phyloP scores from a whole-genome alignment of 176 grass and related monocot species.

The Oryza glaberrima region DNA sequence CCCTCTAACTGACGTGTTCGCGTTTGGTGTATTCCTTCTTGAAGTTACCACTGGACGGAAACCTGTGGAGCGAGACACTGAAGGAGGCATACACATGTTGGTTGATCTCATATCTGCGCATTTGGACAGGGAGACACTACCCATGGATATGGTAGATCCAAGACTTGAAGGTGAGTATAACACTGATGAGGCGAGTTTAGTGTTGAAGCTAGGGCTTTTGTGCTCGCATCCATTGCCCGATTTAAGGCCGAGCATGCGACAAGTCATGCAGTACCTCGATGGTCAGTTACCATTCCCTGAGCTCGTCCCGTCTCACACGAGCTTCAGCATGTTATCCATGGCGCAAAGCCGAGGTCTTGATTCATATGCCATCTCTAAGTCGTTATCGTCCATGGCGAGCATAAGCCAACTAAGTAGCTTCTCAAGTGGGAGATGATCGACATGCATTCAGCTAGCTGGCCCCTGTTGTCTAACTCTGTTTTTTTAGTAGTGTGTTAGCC shows the following conservation, averaged over 20 bases:
- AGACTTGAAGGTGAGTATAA: background rate
- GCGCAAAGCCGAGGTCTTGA: background rate
- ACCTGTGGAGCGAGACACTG: background rate
- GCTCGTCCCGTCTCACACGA: background rate
- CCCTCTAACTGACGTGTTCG: constrained; percentile 24
- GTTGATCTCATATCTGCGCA: constrained; percentile 17
- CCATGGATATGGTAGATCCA: background rate
- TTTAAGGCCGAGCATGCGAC: constrained; percentile 24
- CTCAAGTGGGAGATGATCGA: constrained; percentile 13
- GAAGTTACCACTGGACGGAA: constrained; percentile 13
- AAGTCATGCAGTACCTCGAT: constrained; percentile 34
- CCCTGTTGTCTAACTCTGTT: no score
- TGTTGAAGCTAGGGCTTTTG: constrained; percentile 15
- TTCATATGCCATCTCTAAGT: background rate
- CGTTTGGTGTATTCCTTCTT: constrained; percentile 18
- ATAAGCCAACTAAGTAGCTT: background rate
- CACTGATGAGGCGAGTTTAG: background rate
- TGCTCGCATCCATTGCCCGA: constrained; percentile 19
- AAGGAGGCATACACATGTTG: background rate
- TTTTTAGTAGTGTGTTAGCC: no score
- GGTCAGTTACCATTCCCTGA: background rate
- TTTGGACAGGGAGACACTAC: background rate
- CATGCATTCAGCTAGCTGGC: background rate
- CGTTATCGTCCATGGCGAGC: background rate
- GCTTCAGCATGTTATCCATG: constrained; percentile 18